These are phyloP conservation scores for Penicillium occitanis DNA, from an alignment of 2,329 filamentous ascomycete species.

Conservation along the genomic window DNA sequence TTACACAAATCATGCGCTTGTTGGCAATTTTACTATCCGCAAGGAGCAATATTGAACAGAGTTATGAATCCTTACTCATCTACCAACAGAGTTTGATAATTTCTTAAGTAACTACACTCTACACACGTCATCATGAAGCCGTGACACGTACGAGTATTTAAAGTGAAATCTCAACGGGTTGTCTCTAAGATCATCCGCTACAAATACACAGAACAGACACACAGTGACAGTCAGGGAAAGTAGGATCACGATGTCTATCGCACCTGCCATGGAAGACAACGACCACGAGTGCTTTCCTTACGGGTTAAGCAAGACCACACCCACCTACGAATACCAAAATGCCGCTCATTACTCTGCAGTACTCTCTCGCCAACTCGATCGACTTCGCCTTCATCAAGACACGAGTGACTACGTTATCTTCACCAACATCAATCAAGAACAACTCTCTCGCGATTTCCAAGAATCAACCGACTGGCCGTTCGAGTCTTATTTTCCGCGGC, in stretches of 20 bases:
- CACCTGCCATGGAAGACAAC: background rate
- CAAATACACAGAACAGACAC: too few species aligned
- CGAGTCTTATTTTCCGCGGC: background rate
- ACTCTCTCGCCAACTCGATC: background rate
- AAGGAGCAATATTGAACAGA: too few species aligned
- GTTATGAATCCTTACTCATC: too few species aligned
- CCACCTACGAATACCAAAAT: background rate
- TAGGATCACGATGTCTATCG: background rate
- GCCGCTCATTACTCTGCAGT: background rate
- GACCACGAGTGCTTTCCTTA: background rate
- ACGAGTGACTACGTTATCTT: background rate
- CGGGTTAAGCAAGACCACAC: background rate
- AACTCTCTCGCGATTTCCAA: background rate
- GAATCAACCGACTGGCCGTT: background rate
- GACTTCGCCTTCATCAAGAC: background rate
- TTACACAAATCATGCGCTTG: too few species aligned
- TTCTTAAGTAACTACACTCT: too few species aligned
- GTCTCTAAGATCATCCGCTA: too few species aligned
- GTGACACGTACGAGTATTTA: too few species aligned
- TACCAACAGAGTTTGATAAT: too few species aligned
- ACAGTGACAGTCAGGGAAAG: too few species aligned
- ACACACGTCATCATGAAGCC: too few species aligned
- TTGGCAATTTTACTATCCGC: too few species aligned
- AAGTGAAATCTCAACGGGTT: too few species aligned
- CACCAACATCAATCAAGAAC: background rate